Evolutionary conservation across 1,139 yeast genomes (phyloP), one percentile per base, ranked within the genome.

Genomic region (Debaryomyces nepalensis): DNA sequence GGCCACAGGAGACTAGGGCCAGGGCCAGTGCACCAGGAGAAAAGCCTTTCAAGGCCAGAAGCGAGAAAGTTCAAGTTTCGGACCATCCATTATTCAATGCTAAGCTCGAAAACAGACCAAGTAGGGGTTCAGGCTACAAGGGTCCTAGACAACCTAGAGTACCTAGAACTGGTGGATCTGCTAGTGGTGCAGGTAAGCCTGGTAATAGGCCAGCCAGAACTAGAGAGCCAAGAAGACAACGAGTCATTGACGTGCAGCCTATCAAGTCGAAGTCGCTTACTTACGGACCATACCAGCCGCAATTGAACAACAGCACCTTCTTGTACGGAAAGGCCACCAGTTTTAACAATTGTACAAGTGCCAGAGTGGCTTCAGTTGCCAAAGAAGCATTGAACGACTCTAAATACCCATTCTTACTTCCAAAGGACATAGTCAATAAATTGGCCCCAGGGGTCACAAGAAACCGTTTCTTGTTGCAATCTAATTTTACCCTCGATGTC

Each of bases 301-400:
- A 43, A 15, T 45, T 68, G 32, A 50, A 41, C 16, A 67, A 61
- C 9, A 67, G 65, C 46, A 58, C 64, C 12, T 70, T 73, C 50
- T 62, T 70, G 42, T 63, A 73, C 50, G 77, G 77, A 6, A 70
- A 72, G 53, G 54, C 66, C 7, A 57, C 74, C 39, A 57, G 60
- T 35, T 54, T 68, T 43, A 64, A 61, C 46, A 52, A 66, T 4
- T 53, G 63, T 36, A 53, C 65, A 12, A 53, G 63, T 20, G 58
- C 73, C n/a, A 62, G 77, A 52, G 63, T 72, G 4, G 73, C 77
- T 1, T 64, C 74, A 33, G 65, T 73, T 37, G 58, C 75, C 41
- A 73, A 73, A 52, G 66, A 68, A 37, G 57, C 64, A 22, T 64
- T 73, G 48, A 49, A 67, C 40, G 59, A 62, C 39, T 71, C 77